Conservation (phyloP, 345 rosid species). For the Populus alba region DNA sequence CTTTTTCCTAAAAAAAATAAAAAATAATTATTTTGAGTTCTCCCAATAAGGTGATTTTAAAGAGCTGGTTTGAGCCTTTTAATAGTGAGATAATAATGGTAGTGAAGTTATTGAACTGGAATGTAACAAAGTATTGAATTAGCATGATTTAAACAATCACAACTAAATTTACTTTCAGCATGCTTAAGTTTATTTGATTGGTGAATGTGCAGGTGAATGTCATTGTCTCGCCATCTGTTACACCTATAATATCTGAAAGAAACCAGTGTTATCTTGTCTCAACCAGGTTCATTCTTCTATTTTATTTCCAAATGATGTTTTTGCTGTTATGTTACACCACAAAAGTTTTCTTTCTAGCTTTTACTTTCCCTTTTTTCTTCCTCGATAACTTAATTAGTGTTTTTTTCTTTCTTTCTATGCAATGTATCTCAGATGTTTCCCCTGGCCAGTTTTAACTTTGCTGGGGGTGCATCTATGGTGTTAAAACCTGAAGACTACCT, state of each 20-base stretch:
- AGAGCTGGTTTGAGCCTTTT: neutral
- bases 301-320: neutral
- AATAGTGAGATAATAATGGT: neutral
- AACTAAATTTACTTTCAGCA: neutral
- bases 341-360: neutral
- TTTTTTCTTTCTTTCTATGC: slow-evolving; percentile 1
- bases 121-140: neutral
- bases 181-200: slow-evolving; percentile 13
- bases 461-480: slow-evolving; percentile 79
- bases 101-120: neutral
- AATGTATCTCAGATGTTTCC: slow-evolving; percentile 62
- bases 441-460: slow-evolving; percentile 79
- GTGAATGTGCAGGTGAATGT: slow-evolving; percentile 54
- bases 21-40: neutral
- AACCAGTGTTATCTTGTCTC: slow-evolving; percentile 66
- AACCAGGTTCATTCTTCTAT: slow-evolving; percentile 49
- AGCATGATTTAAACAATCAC: neutral
- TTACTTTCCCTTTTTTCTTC: neutral
- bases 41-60: neutral
- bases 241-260: slow-evolving; percentile 54
- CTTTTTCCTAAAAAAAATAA: neutral
- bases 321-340: neutral
- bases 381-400: neutral
- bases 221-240: slow-evolving; percentile 51
- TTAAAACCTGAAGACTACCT: slow-evolving; percentile 70